A percentile compares a stretch with the other conserved stretches of the same genome.
These are phyloP conservation scores for Suhomyces sp. DNA, from an alignment of 805 yeast species.

Conservation along the genomic window DNA sequence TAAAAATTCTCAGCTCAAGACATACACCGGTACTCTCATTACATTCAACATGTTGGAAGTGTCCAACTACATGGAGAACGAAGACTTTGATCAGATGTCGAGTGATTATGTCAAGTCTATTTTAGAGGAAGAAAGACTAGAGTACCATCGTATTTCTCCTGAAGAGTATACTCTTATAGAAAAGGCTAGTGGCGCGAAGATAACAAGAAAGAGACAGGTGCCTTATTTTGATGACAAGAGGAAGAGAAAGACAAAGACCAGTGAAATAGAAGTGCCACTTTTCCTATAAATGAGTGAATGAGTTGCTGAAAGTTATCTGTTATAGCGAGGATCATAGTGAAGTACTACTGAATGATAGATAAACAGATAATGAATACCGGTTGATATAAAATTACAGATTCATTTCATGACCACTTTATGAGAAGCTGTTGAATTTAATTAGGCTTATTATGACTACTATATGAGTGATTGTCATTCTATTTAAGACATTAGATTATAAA, in stretches of 20 bases:
- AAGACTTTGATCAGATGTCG: constrained; percentile 2
- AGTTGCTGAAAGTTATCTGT: too few relatives aligned
- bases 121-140: not conserved
- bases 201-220: not conserved
- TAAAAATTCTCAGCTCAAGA: constrained; percentile 23
- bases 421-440: too few relatives aligned
- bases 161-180: not conserved
- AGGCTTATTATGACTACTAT: too few relatives aligned
- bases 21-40: constrained; percentile 37
- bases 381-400: too few relatives aligned
- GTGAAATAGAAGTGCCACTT: constrained; percentile 45
- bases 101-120: not conserved
- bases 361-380: too few relatives aligned
- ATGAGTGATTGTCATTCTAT: too few relatives aligned
- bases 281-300: constrained; percentile 22
- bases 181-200: not conserved
- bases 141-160: not conserved
- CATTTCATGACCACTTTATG: too few relatives aligned
- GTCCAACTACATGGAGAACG: constrained; percentile 13
- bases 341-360: too few relatives aligned
- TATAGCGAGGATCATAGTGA: too few relatives aligned
- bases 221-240: not conserved
- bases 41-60: constrained; percentile 40
- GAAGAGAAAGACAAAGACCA: constrained; percentile 31
- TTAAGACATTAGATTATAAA: too few relatives aligned